A percentile compares a stretch with the other conserved stretches of the same genome.
These are phyloP conservation scores for Clavariopsis aquatica DNA, from an alignment of 495 filamentous ascomycete genomes.

Conservation along the genomic window DNA sequence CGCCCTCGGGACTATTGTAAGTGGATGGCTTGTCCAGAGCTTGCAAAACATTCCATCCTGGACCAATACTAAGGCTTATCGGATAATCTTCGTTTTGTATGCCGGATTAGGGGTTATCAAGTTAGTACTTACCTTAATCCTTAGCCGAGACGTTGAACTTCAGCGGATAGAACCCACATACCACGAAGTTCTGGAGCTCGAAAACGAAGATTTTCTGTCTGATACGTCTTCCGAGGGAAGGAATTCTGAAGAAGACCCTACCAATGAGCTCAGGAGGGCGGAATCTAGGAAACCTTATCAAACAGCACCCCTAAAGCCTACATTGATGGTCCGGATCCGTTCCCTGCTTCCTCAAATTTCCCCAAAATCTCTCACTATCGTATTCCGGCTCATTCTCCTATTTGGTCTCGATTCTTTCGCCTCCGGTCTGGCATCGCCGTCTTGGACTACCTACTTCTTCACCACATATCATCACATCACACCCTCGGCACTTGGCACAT, in stretches of 20 bases:
- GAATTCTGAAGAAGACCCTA: not conserved
- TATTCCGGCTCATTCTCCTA: not conserved
- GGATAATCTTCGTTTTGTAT: constrained; percentile 8
- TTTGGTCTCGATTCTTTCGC: not conserved
- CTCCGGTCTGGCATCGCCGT: not conserved
- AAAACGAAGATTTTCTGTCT: constrained; percentile 6
- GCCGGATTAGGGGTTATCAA: constrained; percentile 8
- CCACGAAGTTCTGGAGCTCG: constrained; percentile 6
- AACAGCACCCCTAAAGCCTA: not conserved
- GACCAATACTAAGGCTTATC: not conserved
- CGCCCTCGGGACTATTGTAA: constrained; percentile 4
- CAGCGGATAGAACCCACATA: not conserved
- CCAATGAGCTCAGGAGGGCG: not conserved
- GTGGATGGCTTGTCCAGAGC: constrained; percentile 10
- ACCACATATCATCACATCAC: not conserved
- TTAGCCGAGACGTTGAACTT: constrained; percentile 9
- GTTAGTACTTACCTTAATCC: constrained; percentile 5
- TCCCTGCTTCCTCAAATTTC: not conserved
- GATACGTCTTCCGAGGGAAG: not conserved
- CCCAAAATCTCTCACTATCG: not conserved
- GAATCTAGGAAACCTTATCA: not conserved
- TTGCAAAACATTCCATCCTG: not conserved
- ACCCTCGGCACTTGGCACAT: not conserved
- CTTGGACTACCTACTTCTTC: not conserved
- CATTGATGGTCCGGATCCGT: not conserved